Evolutionary conservation across 306 rosid genomes (phyloP).

Genomic region (Lathyrus tuberosus): DNA sequence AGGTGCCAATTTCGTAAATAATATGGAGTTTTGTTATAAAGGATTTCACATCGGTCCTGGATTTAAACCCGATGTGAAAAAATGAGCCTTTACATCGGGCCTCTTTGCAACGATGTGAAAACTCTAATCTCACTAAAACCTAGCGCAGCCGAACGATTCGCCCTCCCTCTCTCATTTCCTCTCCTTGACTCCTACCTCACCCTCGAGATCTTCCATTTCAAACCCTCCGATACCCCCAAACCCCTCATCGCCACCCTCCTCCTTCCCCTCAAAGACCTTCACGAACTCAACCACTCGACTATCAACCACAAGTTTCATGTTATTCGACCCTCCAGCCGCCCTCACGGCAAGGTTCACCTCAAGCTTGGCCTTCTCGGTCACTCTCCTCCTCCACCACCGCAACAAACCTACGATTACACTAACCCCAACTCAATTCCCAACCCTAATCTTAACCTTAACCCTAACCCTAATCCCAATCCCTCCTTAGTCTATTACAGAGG

Average conservation of each 20-base stretch:
- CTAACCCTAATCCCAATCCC: conserved; percentile 45
- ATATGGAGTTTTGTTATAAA: no score
- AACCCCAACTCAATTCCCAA: conserved; percentile 32
- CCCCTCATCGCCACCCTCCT: conserved; percentile 83
- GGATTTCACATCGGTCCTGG: no score
- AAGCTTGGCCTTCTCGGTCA: conserved; percentile 70
- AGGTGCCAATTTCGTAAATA: no score
- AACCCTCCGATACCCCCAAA: conserved; percentile 81
- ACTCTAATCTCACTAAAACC: no score
- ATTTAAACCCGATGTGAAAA: no score
- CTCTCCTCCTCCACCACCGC: conserved; percentile 16
- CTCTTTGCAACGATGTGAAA: no score
- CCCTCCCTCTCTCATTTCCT: conserved; percentile 60
- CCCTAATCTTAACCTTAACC: conserved; percentile 19
- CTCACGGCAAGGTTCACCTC: conserved; percentile 76
- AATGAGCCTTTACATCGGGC: no score
- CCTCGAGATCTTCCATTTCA: conserved; percentile 85
- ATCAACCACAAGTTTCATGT: conserved; percentile 58
- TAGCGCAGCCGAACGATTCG: conserved; percentile 86
- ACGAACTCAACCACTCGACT: conserved; percentile 48
- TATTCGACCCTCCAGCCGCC: conserved; percentile 78
- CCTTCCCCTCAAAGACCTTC: conserved; percentile 55
- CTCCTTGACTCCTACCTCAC: conserved; percentile 66
- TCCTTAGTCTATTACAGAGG: conserved; percentile 45
- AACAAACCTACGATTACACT: conserved; percentile 48